Percentiles rank a stretch among this genome's conserved stretches.
Evolutionary conservation across 2,329 filamentous ascomycete species (phyloP).

Genomic region (Ophiostoma triangulosporum): DNA sequence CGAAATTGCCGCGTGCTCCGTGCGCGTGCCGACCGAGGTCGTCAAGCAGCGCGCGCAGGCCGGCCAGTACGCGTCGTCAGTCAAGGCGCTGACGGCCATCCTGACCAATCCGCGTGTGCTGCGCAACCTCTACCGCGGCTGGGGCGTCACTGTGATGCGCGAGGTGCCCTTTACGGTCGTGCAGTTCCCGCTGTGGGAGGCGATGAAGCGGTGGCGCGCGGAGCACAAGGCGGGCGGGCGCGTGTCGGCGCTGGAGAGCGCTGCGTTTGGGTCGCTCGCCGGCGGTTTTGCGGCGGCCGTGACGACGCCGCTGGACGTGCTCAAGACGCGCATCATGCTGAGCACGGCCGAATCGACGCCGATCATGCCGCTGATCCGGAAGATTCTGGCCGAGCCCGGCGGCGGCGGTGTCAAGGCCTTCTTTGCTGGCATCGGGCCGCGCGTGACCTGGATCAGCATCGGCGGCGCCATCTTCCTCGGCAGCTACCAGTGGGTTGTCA

Average conservation of each 20-base stretch:
- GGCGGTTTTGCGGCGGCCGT: slow-evolving; percentile 76
- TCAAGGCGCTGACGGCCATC: slow-evolving; percentile 57
- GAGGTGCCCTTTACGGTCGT: slow-evolving; percentile 97
- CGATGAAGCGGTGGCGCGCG: slow-evolving; percentile 60
- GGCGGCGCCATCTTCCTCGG: slow-evolving; percentile 91
- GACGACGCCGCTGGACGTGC: slow-evolving; percentile 87
- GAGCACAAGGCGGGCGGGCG: slow-evolving; percentile 18
- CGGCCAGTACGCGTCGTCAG: slow-evolving; percentile 58
- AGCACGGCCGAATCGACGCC: slow-evolving; percentile 55
- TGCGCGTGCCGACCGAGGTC: slow-evolving; percentile 90
- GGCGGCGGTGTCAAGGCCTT: slow-evolving; percentile 51
- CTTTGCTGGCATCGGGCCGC: slow-evolving; percentile 64
- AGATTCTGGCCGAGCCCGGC: slow-evolving; percentile 52
- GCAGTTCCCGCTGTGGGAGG: slow-evolving; percentile 96
- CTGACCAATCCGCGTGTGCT: slow-evolving; percentile 45
- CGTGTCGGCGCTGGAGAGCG: slow-evolving; percentile 65
- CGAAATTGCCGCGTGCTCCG: slow-evolving; percentile 81
- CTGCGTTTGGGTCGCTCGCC: slow-evolving; percentile 67
- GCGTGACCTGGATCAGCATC: slow-evolving; percentile 88
- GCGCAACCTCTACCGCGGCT: slow-evolving; percentile 80
- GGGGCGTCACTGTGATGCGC: slow-evolving; percentile 81
- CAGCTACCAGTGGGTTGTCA: slow-evolving; percentile 80
- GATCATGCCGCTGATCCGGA: slow-evolving; percentile 43
- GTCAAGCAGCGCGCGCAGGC: slow-evolving; percentile 96
- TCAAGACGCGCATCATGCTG: slow-evolving; percentile 96